Conservation (phyloP, 1,284 basidiomycete species). For the Papiliotrema laurentii region DNA sequence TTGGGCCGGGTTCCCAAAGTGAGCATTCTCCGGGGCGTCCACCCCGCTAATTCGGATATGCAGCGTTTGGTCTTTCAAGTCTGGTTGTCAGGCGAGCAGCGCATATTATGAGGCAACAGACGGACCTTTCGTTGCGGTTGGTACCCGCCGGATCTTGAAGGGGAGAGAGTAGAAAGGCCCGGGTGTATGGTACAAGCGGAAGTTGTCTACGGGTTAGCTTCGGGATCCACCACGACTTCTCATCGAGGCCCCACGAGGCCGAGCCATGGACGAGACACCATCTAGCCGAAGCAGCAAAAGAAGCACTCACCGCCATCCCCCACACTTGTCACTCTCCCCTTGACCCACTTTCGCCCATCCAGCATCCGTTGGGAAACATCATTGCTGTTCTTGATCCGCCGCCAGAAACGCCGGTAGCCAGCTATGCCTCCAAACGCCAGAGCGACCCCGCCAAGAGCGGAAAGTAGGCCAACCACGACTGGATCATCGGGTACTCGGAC, state of each 20-base stretch:
- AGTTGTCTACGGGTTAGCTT: constrained; percentile 50
- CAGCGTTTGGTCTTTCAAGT: constrained; percentile 69
- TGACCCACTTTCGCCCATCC: constrained; percentile 59
- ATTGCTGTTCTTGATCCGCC: constrained; percentile 59
- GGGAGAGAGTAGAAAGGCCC: constrained; percentile 67
- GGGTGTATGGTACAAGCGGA: constrained; percentile 72
- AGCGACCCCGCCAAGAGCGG: constrained; percentile 35
- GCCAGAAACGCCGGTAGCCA: constrained; percentile 57
- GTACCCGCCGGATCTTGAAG: constrained; percentile 63
- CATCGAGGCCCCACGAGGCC: too few species aligned
- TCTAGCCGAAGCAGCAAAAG: not conserved
- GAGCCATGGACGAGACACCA: not conserved
- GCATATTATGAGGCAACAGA: too few species aligned
- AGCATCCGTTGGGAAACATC: constrained; percentile 62
- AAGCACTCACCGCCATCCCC: constrained; percentile 50
- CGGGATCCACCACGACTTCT: not conserved
- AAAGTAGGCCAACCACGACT: constrained; percentile 28
- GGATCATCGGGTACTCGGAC: constrained; percentile 24
- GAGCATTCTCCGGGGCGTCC: constrained; percentile 79
- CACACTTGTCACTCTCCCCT: constrained; percentile 62
- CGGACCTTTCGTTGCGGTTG: constrained; percentile 59
- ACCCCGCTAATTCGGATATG: constrained; percentile 79
- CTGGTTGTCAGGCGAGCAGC: constrained; percentile 45
- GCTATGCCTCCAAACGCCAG: constrained; percentile 48
- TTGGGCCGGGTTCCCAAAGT: constrained; percentile 75